Base-by-base conservation (phyloP, 169 alveolate species). In the Plasmodium falciparum region DNA sequence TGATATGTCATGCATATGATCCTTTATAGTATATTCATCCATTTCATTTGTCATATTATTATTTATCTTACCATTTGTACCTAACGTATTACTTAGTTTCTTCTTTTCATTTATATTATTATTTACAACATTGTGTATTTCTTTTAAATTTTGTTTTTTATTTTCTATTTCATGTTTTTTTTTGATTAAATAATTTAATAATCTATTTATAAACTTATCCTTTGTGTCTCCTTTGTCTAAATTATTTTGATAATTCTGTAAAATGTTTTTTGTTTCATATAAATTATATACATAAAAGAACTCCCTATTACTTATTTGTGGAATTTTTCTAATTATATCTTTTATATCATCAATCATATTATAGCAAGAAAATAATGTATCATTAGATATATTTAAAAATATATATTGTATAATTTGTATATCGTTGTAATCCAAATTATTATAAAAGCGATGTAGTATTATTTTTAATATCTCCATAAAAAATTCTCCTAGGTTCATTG, bases 341-440 rank as follows among this genome's bases (percentile, higher is more conserved):
- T 49, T 43, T 33, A 88, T 67, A 58, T 76, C 73, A 47, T 69
- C 85, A 17, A 56, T 69, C 13, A 88, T 13, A 63, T 39, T n/a
- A 58, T 52, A 83, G 17, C 15, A 58, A 54, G 86, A 58, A 83
- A 69, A 83, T 26, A 83, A 70, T 9, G 66, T 54, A n/a, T 83
- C 65, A 70, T 83, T 83, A 3, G 91, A 83, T 17, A 83, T 22
- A n/a, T 73, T 83, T 66, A 83, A 58, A 49, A 69, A 83, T 11
- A 83, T 67, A 50, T 56, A 83, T 33, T 83, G 91, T 54, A 33
- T 56, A 33, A 83, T 83, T 63, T 83, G 86, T 45, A 83, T 12
- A 45, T 83, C 91, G 33, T 83, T 54, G 62, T 83, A 83, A 58
- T 83, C 91, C 39, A 83, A 45, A 56, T 56, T 47, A 33, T 54